Conservation (phyloP, 169 alveolate genomes). For the Cryptosporidium tyzzeri region DNA sequence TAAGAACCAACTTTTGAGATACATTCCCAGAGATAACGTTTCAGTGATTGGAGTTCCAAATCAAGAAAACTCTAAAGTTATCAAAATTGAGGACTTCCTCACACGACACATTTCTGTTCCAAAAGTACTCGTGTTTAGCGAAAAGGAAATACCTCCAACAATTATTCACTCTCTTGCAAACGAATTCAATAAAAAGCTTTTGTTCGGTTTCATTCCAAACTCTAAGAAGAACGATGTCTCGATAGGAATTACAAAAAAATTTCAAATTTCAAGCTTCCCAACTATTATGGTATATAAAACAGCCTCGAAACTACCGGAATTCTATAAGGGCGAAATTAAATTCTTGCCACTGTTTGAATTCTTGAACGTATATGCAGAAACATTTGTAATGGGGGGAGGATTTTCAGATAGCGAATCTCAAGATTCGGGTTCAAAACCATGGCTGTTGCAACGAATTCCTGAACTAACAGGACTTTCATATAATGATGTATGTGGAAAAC, state of each 20-base stretch:
- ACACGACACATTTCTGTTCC: slow-evolving; percentile 86
- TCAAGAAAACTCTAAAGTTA: slow-evolving; percentile 76
- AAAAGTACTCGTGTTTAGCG: slow-evolving; percentile 86
- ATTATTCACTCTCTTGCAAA: slow-evolving; percentile 84
- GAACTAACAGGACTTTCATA: slow-evolving; percentile 86
- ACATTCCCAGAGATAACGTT: slow-evolving; percentile 79
- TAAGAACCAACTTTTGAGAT: slow-evolving; percentile 80
- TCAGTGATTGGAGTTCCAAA: slow-evolving; percentile 37
- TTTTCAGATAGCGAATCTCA: slow-evolving; percentile 84
- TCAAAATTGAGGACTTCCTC: slow-evolving; percentile 83
- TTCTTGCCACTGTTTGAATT: slow-evolving; percentile 91
- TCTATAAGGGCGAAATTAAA: slow-evolving; percentile 91
- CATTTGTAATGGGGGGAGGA: slow-evolving; percentile 96
- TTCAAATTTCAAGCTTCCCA: slow-evolving; percentile 90
- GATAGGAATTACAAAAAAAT: slow-evolving; percentile 82
- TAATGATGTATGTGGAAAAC: slow-evolving; percentile 88
- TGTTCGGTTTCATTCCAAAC: slow-evolving; percentile 85
- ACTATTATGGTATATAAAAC: slow-evolving; percentile 86
- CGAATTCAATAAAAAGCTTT: slow-evolving; percentile 83
- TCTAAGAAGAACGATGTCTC: slow-evolving; percentile 77
- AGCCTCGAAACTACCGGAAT: slow-evolving; percentile 84
- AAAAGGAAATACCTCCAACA: slow-evolving; percentile 83
- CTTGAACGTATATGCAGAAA: slow-evolving; percentile 95
- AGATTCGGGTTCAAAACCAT: slow-evolving; percentile 87
- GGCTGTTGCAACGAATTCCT: slow-evolving; percentile 86